Conservation (phyloP, 805 yeast species). For the Candida railenensis region DNA sequence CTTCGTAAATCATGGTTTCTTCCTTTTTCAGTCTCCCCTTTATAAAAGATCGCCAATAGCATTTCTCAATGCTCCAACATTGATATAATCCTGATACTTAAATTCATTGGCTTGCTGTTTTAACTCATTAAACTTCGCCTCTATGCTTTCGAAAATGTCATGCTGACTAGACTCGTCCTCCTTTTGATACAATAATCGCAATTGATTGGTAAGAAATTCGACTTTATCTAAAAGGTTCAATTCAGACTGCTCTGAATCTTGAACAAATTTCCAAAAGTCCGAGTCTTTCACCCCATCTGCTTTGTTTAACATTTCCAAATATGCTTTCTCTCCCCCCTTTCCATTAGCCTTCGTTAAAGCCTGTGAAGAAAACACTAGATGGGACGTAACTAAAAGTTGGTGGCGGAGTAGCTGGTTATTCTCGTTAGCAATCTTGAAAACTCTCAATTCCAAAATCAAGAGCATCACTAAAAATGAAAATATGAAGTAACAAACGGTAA, state of each 20-base stretch:
- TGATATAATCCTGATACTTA: constrained; percentile 12
- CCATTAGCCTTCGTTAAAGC: constrained; percentile 3
- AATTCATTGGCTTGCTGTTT: constrained; percentile 11
- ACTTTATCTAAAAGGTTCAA: constrained; percentile 17
- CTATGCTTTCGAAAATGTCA: constrained; percentile 1
- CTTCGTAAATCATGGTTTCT: not conserved
- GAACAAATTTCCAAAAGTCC: constrained; percentile 23
- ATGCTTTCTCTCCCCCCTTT: constrained; percentile 1
- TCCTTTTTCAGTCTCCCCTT: constrained; percentile 3
- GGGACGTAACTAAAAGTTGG: constrained; percentile 18
- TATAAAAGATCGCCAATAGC: constrained; percentile 11
- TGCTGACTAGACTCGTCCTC: constrained; percentile 4
- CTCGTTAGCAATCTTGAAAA: constrained; percentile 16
- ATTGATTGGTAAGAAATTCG: constrained; percentile 18
- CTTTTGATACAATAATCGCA: constrained; percentile 11
- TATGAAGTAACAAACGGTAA: constrained; percentile 16
- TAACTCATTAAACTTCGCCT: constrained; percentile 5
- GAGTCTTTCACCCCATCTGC: constrained; percentile 1
- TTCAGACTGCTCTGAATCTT: constrained; percentile 10
- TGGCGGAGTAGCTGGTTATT: constrained; percentile 21
- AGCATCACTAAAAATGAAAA: constrained; percentile 19
- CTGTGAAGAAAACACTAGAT: constrained; percentile 11
- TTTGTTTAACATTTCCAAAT: constrained; percentile 1
- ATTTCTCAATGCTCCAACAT: constrained; percentile 10
- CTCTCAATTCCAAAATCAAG: constrained; percentile 19